Evolutionary conservation across 306 rosid genomes (phyloP), one percentile per base, ranked within the genome.

Genomic region (Astragalus membranaceus): DNA sequence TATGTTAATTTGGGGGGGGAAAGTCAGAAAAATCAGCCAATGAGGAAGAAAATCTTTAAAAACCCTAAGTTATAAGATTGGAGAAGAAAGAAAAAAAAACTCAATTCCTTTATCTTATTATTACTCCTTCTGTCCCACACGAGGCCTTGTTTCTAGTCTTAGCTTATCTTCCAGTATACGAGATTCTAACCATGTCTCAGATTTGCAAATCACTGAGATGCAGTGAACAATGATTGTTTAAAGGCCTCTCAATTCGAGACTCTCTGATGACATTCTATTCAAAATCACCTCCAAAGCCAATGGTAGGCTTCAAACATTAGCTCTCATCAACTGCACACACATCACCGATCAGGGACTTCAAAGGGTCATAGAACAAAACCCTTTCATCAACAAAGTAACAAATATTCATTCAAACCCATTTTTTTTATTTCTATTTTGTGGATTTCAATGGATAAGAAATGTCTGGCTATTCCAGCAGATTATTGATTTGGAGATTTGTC

Each of bases 281-380:
- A 76, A 64, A 62, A 74, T 90, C 69, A 65, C 92, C 15, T 80
- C 92, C 16, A 90, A 82, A 61, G 89, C 92, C 14, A 77, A 75
- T 50, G 92, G 96, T 3, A 81, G 79, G 70, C 82, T 90, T 23
- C 76, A 29, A 79, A 72, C 85, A 69, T 75, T 93, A 55, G 81
- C 87, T 61, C 79, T 90, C 3, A 42, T 90, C 1, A 74, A 85
- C 54, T 93, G 98, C 70, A 16, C 15, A 0, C 85, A 77, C 72
- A 65, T 93, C 67, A 79, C 97, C 3, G 90, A 93, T 54, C 49
- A 75, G 8, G 94, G 87, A n/a, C 88, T 93, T 67, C 96, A 68
- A 72, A 59, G 59, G 42, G 86, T 93, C 3, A 43, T 83, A 0
- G 68, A 84, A 70, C 78, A 61, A 48, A 93, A 93, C 77, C 94